Conservation (phyloP, 176 grass and related monocot genomes). For the Cenchrus americanus region DNA sequence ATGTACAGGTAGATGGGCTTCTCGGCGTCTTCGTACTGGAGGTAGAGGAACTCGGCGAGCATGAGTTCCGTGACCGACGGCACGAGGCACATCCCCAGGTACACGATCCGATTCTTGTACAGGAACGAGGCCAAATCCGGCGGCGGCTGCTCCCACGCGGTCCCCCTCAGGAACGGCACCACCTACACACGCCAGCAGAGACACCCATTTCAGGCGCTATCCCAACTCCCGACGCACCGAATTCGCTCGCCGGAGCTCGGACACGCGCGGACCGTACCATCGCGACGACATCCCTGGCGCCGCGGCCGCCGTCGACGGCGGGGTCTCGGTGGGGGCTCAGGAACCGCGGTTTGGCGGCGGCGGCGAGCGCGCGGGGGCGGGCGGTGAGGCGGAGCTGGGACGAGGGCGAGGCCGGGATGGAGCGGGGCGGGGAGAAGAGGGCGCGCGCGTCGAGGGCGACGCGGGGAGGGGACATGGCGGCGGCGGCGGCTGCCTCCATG, state of each 20-base stretch:
- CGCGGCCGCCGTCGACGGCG: constrained; percentile 7
- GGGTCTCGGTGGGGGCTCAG: constrained; percentile 44
- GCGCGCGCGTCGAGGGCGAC: constrained; percentile 42
- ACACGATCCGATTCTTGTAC: constrained; percentile 88
- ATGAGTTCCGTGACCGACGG: constrained; percentile 77
- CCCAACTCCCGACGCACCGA: not conserved
- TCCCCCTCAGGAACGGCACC: constrained; percentile 78
- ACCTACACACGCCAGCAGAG: constrained; percentile 42
- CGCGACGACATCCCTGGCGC: constrained; percentile 42
- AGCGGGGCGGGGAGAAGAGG: constrained; percentile 37
- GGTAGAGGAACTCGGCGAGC: constrained; percentile 81
- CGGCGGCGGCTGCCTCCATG: constrained; percentile 58
- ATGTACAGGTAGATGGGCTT: constrained; percentile 96
- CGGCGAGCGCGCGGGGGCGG: constrained; percentile 20
- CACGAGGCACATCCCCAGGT: constrained; percentile 87
- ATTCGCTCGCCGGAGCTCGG: not conserved
- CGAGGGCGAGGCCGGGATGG: constrained; percentile 15
- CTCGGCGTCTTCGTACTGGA: constrained; percentile 76
- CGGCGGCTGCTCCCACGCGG: constrained; percentile 59
- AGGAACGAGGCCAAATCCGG: constrained; percentile 83
- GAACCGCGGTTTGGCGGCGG: constrained; percentile 40
- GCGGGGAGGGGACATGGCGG: constrained; percentile 40
- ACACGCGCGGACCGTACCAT: constrained; percentile 32
- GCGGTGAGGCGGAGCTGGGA: constrained; percentile 46
- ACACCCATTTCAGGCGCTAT: not conserved